Evolutionary conservation across 106 monocot species (phyloP).

Genomic region (Allium fistulosum): DNA sequence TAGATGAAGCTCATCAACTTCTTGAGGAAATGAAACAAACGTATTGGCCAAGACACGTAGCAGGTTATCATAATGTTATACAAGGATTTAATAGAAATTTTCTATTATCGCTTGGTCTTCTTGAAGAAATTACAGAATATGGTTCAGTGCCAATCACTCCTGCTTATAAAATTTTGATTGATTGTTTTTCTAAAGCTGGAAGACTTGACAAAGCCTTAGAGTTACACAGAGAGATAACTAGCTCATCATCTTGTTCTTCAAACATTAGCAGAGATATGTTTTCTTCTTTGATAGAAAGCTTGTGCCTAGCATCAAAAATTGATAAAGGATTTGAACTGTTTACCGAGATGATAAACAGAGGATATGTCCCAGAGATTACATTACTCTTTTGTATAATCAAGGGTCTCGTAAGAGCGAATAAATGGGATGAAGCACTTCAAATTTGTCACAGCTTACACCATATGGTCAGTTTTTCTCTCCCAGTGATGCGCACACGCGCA

Average conservation of each 20-base stretch:
- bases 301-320: slow-evolving; percentile 56
- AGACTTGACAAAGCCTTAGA: slow-evolving; percentile 68
- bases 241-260: slow-evolving; percentile 11
- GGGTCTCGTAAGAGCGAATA: slow-evolving; percentile 60
- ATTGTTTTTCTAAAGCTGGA: slow-evolving; percentile 59
- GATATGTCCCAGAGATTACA: slow-evolving; percentile 53
- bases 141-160: slow-evolving; percentile 45
- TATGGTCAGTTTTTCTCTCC: slow-evolving; percentile 27
- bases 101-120: slow-evolving; percentile 56
- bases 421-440: slow-evolving; percentile 77
- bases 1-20: slow-evolving; percentile 69
- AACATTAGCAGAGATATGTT: slow-evolving; percentile 23
- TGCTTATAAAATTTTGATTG: slow-evolving; percentile 69
- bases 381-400: slow-evolving; percentile 60
- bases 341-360: slow-evolving; percentile 46
- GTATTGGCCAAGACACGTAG: slow-evolving; percentile 58
- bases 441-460: slow-evolving; percentile 55
- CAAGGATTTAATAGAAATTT: slow-evolving; percentile 88
- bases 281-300: slow-evolving; percentile 63
- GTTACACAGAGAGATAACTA: slow-evolving; percentile 63
- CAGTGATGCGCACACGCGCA: too few relatives aligned
- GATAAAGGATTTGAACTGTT: slow-evolving; percentile 80
- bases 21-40: slow-evolving; percentile 94
- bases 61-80: slow-evolving; percentile 42
- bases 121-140: slow-evolving; percentile 60